These are phyloP conservation scores for Dalbergia cultrata DNA, from an alignment of 306 rosid species.

Conservation along the genomic window DNA sequence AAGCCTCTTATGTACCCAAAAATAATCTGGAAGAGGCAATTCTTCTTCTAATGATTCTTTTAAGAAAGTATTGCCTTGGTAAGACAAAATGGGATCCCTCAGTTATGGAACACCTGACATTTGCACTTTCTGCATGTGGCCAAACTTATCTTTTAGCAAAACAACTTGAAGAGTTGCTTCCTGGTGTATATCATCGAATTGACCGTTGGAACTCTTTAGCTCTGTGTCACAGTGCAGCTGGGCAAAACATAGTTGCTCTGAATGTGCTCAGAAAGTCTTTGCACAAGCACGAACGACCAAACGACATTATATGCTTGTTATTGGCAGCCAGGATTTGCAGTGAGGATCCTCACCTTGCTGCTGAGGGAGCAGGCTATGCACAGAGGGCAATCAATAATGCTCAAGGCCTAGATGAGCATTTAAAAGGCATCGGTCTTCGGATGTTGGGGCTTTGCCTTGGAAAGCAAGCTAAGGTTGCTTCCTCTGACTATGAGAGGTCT, in stretches of 20 bases:
- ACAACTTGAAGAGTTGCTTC: conserved; percentile 85
- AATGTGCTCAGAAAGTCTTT: conserved; percentile 81
- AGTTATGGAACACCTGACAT: conserved; percentile 85
- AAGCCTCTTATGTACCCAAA: conserved; percentile 85
- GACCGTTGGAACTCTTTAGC: conserved; percentile 95
- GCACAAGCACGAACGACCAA: conserved; percentile 87
- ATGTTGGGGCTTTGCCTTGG: conserved; percentile 85
- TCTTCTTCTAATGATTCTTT: conserved; percentile 84
- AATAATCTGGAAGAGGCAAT: conserved; percentile 95
- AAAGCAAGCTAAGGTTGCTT: conserved; percentile 76
- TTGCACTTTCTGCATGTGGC: conserved; percentile 85
- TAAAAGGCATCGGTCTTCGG: conserved; percentile 81
- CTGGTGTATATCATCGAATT: conserved; percentile 86
- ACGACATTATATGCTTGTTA: conserved; percentile 74
- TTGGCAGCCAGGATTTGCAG: conserved; percentile 90
- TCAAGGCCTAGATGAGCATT: conserved; percentile 66
- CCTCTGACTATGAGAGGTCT: conserved; percentile 60
- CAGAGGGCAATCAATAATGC: conserved; percentile 66
- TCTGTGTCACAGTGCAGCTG: conserved; percentile 82
- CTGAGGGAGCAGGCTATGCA: conserved; percentile 85
- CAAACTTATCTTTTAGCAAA: conserved; percentile 83
- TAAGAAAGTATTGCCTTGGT: conserved; percentile 70
- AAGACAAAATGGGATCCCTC: conserved; percentile 94
- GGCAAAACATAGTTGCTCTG: conserved; percentile 71
- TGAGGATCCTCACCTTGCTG: conserved; percentile 72